phyloP scores from a whole-genome alignment of 108 stramenopile genomes.

The Skeletonema menzelii region DNA sequence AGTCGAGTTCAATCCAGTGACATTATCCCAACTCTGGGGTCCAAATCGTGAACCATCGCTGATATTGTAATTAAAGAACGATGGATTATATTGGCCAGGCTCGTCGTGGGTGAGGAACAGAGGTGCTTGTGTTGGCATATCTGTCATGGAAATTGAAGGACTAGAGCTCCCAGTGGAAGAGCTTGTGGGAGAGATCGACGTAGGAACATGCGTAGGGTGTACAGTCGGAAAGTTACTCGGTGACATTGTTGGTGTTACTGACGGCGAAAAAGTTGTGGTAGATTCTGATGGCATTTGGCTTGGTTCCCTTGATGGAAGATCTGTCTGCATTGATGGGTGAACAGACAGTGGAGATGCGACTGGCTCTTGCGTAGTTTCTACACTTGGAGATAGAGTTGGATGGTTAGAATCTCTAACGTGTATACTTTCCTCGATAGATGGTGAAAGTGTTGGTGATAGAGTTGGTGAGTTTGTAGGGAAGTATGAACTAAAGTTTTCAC shows the following conservation, averaged over 20 bases:
- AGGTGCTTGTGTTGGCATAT: neutral
- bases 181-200: neutral
- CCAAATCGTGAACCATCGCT: slow-evolving; percentile 12
- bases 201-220: neutral
- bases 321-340: neutral
- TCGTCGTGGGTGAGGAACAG: neutral
- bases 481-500: neutral
- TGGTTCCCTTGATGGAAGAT: neutral
- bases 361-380: no score
- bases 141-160: neutral
- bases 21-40: slow-evolving; percentile 11
- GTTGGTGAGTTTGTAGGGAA: neutral
- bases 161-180: neutral
- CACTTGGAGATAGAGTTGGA: neutral
- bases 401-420: neutral
- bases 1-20: slow-evolving; percentile 17
- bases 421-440: neutral
- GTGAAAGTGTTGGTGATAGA: neutral
- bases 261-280: neutral
- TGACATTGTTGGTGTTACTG: neutral
- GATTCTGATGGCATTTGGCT: neutral
- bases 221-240: neutral
- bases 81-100: neutral
- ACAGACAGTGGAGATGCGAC: neutral
- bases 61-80: slow-evolving; percentile 37